These are phyloP conservation scores for Talaromyces sp. DNA, from an alignment of 2,329 filamentous ascomycete genomes.

Conservation along the genomic window DNA sequence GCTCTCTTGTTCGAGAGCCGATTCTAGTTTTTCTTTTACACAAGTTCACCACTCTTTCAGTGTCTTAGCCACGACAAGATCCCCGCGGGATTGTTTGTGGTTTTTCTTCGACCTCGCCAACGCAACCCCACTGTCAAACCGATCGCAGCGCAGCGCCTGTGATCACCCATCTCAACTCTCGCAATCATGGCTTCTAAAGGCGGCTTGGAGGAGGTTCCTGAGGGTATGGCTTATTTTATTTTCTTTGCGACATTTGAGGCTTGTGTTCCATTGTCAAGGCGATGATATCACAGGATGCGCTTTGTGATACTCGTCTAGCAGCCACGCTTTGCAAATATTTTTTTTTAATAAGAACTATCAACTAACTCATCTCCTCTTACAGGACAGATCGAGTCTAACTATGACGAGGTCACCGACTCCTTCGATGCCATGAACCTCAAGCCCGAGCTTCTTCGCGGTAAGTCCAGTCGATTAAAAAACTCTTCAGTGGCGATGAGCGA, in stretches of 20 bases:
- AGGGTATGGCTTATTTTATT: conserved; percentile 63
- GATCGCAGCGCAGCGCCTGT: conserved; percentile 77
- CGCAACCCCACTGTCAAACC: conserved; percentile 37
- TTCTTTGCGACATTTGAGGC: background rate
- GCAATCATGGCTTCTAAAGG: conserved; percentile 98
- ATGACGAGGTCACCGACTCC: conserved; percentile 98
- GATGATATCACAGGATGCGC: conserved; percentile 10
- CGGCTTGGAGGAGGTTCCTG: conserved; percentile 96
- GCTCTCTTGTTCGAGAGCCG: conserved; percentile 35
- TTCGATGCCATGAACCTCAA: conserved; percentile 99
- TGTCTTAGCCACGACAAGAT: conserved; percentile 28
- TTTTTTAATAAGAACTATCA: background rate
- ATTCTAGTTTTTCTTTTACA: conserved; percentile 31
- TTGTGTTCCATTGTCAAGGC: background rate
- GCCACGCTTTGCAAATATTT: background rate
- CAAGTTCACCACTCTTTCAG: conserved; percentile 19
- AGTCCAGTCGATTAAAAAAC: conserved; percentile 38
- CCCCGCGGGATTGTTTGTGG: conserved; percentile 33
- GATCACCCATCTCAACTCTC: conserved; percentile 56
- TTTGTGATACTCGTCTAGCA: background rate
- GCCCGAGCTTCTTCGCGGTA: conserved; percentile 91
- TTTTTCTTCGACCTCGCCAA: conserved; percentile 22
- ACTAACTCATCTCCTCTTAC: conserved; percentile 28
- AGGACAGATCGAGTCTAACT: conserved; percentile 99
- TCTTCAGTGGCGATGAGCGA: conserved; percentile 22